Conservation (phyloP, 768 basidiomycete species). For the Lentinula sp. region DNA sequence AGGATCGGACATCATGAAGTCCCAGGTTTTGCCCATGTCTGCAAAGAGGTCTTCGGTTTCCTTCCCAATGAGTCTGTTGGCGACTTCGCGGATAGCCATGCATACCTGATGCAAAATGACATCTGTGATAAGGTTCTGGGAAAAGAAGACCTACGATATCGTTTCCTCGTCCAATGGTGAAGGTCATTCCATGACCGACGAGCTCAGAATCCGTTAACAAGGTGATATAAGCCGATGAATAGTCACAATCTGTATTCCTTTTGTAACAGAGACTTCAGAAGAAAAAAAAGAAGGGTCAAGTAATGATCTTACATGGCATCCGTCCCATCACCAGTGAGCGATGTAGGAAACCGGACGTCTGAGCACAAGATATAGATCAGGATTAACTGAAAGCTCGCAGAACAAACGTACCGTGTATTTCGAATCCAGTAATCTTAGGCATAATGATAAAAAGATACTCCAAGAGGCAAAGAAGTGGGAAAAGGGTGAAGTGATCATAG, state of each 20-base stretch:
- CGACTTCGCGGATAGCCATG: slow-evolving; percentile 71
- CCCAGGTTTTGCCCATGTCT: slow-evolving; percentile 91
- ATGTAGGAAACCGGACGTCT: slow-evolving; percentile 94
- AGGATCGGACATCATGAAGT: slow-evolving; percentile 79
- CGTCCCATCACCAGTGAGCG: slow-evolving; percentile 84
- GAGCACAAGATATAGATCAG: neutral
- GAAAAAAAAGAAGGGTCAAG: neutral
- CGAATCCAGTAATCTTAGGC: slow-evolving; percentile 28
- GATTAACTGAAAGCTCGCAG: neutral
- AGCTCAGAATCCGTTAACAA: slow-evolving; percentile 72
- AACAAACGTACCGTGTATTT: slow-evolving; percentile 23
- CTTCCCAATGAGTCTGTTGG: slow-evolving; percentile 76
- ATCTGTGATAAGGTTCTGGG: neutral
- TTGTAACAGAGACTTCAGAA: neutral
- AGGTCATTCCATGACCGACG: slow-evolving; percentile 90
- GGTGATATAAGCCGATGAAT: slow-evolving; percentile 87
- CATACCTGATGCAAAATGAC: slow-evolving; percentile 51
- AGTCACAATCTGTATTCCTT: slow-evolving; percentile 95
- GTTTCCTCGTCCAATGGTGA: slow-evolving; percentile 91
- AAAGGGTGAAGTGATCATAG: neutral
- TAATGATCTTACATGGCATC: slow-evolving; percentile 68
- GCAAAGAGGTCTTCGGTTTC: slow-evolving; percentile 76
- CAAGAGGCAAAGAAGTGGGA: neutral
- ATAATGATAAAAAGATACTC: slow-evolving; percentile 9
- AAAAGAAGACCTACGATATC: slow-evolving; percentile 59